phyloP scores from a whole-genome alignment of 495 filamentous ascomycete genomes.

The Cenococcum geophilum region DNA sequence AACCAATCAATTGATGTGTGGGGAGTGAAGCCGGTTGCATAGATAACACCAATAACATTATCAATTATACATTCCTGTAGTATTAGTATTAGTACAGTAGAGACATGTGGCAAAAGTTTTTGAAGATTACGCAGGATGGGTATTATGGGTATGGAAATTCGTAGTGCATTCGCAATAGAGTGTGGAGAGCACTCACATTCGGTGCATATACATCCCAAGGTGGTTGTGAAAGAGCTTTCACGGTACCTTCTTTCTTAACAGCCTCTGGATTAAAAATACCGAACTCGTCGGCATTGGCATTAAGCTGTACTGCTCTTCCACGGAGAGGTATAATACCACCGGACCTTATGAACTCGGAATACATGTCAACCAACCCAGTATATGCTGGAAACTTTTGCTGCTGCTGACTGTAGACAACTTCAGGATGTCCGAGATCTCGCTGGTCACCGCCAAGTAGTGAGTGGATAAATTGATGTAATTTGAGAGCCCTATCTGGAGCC shows the following conservation, averaged over 20 bases:
- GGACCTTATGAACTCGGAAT: slow-evolving; percentile 63
- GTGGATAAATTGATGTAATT: slow-evolving; percentile 50
- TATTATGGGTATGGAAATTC: background rate
- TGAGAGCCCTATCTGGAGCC: slow-evolving; percentile 46
- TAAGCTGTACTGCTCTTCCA: slow-evolving; percentile 37
- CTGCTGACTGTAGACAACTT: slow-evolving; percentile 37
- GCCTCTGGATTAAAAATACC: slow-evolving; percentile 33
- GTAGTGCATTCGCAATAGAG: background rate
- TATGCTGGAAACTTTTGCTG: slow-evolving; percentile 49
- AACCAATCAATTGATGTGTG: slow-evolving; percentile 56
- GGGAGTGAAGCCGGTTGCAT: slow-evolving; percentile 73
- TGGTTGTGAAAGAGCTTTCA: background rate
- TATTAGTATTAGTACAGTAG: background rate
- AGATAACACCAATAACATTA: slow-evolving; percentile 59
- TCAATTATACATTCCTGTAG: slow-evolving; percentile 37
- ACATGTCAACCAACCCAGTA: slow-evolving; percentile 63
- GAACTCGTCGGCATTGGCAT: slow-evolving; percentile 23
- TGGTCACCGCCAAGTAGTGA: slow-evolving; percentile 60
- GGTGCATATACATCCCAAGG: slow-evolving; percentile 1
- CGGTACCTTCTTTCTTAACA: slow-evolving; percentile 17
- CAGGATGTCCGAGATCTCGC: slow-evolving; percentile 43
- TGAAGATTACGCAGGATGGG: background rate
- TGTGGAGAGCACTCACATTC: background rate
- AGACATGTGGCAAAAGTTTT: background rate
- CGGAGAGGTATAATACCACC: slow-evolving; percentile 50